These are phyloP conservation scores for Fraxinus ornus DNA, from an alignment of 305 asterid genomes.

Conservation along the genomic window DNA sequence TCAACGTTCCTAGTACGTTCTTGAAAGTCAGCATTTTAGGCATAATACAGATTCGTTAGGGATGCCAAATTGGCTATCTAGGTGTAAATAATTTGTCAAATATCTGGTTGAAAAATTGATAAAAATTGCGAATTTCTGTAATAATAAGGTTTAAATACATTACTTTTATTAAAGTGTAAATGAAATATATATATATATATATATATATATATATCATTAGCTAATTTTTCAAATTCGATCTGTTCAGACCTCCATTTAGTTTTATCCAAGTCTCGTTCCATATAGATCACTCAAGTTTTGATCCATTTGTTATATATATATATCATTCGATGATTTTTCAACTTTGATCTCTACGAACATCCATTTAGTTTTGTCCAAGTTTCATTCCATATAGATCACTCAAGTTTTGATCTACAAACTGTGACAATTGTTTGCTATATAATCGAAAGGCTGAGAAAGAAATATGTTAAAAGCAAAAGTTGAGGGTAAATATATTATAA, in stretches of 20 bases:
- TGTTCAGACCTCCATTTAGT: too few species aligned
- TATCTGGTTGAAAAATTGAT: too few species aligned
- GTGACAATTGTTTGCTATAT: not conserved
- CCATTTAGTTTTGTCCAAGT: too few species aligned
- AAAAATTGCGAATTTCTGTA: not conserved
- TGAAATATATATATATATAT: not conserved
- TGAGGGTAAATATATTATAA: not conserved
- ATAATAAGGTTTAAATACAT: not conserved
- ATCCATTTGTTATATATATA: not conserved
- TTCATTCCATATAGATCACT: too few species aligned
- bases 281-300: too few species aligned
- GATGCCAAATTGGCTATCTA: not conserved
- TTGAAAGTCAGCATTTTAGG: not conserved
- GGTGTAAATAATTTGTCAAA: not conserved
- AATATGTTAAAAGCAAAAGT: not conserved
- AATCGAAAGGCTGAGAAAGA: not conserved
- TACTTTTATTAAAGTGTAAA: not conserved
- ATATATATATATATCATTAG: too few species aligned
- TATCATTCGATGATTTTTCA: too few species aligned
- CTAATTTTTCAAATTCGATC: too few species aligned
- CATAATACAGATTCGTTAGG: not conserved
- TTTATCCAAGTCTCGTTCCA: too few species aligned
- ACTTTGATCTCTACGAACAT: too few species aligned
- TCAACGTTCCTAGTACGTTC: not conserved
- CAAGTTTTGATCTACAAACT: too few species aligned